Evolutionary conservation across 2,329 filamentous ascomycete species (phyloP), one percentile per base, ranked within the genome.

Genomic region (Aspergillus awamori): DNA sequence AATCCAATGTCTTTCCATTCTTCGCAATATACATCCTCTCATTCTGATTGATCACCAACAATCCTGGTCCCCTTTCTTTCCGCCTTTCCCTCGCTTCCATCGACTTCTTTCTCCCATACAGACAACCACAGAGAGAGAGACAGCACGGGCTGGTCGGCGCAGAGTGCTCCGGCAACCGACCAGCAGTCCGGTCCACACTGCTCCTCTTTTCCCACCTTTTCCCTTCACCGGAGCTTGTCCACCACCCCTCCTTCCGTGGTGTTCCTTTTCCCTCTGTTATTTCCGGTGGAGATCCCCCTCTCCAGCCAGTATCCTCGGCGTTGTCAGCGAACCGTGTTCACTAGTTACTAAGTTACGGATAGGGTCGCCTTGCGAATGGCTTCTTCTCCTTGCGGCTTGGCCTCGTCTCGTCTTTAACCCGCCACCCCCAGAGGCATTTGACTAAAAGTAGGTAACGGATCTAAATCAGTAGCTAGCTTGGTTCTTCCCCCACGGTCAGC

Each of bases 111-210:
- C 26, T 26, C 36, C 6, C 36, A 22, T 43, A 30, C 28, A 30
- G 8, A 30, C 28, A 30, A 30, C 28, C 20, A 20, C 20, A 20
- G 20, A 20, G 20, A 30, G 8, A 30, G 28, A 30, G 28, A 30
- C 3, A 30, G 24, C 26, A n/a, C 43, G 39, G 39, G n/a, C 13
- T 28, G 24, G 33, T 22, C 56, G 48, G 56, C 28, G 30, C 56
- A 51, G 56, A 51, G 56, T 51, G 48, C 56, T 58, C 45, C 47
- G 56, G 38, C 47, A 39, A 26, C 28, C 11, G 33, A 13, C 26
- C 54, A 30, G 22, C 60, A 43, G 30, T n/a, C 22, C 48, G 60
- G 49, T 62, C 60, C 60, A 62, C 60, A n/a, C 8, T 17, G 13
- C 17, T 13, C 26, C 33, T 24, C 28, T 26, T 36, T 26, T 17